Evolutionary conservation across 2,329 filamentous ascomycete species (phyloP), one percentile per base, ranked within the genome.

Genomic region (Ploettnerulaceae sp.): DNA sequence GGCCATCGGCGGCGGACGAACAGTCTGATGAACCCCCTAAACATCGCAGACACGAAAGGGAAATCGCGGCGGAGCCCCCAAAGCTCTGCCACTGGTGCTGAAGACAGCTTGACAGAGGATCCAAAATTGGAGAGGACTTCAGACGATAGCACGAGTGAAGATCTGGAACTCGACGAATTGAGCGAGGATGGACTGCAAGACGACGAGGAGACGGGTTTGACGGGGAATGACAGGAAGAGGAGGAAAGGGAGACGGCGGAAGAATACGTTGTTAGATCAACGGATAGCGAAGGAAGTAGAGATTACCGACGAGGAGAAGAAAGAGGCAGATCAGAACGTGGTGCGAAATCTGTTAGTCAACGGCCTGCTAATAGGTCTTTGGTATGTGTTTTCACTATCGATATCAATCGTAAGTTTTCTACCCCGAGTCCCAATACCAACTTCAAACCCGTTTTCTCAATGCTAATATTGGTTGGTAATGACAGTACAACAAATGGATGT

Each of bases 401-500:
- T 95, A 64, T 95, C 89, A 52, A 76, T 96, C 59, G 86, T 91
- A 75, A 71, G 84, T 72, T 31, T n/a, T n/a, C 31, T 41, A 32
- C 15, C 22, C 22, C 31, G 7, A 20, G 7, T 9, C 3, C 39
- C 25, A 26, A 38, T 18, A n/a, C 7, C 24, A n/a, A n/a, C 26
- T 29, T n/a, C 4, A 29, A n/a, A 9, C 14, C 7, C 26, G 11
- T n/a, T n/a, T 4, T 4, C 7, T 29, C 15, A n/a, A 22, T 42
- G 21, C 41, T 5, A 24, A 3, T n/a, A 20, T 26, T 56, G 47
- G 49, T 42, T 25, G 7, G 34, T 29, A 22, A 21, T 7, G 17
- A 28, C 58, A 93, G 84, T 98, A 97, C 74, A 98, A 98, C 76
- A 97, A 96, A 71, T 97, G 93, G 93, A 97, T 98, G 91, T 97